These are phyloP conservation scores for Penicillium italicum DNA, from an alignment of 2,329 filamentous ascomycete genomes.

Conservation along the genomic window DNA sequence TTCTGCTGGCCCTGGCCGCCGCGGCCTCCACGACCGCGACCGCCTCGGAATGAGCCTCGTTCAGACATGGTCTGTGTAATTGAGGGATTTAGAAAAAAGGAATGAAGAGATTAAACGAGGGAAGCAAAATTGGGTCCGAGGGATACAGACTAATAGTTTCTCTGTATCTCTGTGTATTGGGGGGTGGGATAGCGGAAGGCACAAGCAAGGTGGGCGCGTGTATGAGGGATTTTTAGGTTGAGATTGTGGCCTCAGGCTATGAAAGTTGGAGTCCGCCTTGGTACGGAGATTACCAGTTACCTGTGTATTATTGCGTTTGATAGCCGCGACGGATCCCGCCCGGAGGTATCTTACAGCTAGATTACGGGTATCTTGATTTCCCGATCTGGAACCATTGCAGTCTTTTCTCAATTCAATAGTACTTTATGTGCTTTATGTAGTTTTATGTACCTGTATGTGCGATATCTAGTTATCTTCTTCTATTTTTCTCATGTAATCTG, in stretches of 20 bases:
- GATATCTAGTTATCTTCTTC: neutral
- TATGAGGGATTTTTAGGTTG: conserved; percentile 26
- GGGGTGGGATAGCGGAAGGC: conserved; percentile 13
- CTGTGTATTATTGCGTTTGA: neutral
- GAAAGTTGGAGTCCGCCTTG: neutral
- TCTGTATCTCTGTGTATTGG: conserved; percentile 3
- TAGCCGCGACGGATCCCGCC: neutral
- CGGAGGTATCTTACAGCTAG: conserved; percentile 3
- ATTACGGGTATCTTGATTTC: neutral
- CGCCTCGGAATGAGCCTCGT: conserved; percentile 23
- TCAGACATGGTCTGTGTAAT: conserved; percentile 48
- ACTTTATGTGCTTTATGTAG: neutral
- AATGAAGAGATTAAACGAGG: conserved; percentile 2
- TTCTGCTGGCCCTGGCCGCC: conserved; percentile 37
- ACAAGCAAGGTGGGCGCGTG: conserved; percentile 8
- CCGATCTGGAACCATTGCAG: no score
- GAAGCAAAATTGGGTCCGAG: conserved; percentile 4
- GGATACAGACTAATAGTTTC: neutral
- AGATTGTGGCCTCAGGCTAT: neutral
- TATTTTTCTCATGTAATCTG: no score
- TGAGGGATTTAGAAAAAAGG: conserved; percentile 45
- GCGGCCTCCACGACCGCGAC: conserved; percentile 18
- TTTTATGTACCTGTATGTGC: neutral
- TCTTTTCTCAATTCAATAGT: neutral
- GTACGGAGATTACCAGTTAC: conserved; percentile 6